These are phyloP conservation scores for Delonix regia DNA, from an alignment of 306 rosid genomes.

Conservation along the genomic window DNA sequence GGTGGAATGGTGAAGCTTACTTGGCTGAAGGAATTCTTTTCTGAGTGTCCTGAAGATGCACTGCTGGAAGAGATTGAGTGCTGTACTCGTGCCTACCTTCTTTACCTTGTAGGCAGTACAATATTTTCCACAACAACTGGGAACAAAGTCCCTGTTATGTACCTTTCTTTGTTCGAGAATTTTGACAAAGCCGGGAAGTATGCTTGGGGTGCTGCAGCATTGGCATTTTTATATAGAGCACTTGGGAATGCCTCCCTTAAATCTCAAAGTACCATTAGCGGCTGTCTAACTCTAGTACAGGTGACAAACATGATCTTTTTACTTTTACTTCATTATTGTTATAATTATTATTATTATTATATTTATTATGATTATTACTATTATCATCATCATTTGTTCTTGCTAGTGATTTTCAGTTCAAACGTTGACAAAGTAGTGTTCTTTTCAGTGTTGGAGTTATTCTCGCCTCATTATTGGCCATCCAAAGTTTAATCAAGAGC, in stretches of 20 bases:
- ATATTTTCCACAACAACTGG: constrained; percentile 77
- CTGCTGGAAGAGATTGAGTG: constrained; percentile 49
- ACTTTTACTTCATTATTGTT: background rate
- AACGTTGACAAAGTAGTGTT: background rate
- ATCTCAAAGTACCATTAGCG: constrained; percentile 57
- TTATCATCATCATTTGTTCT: background rate
- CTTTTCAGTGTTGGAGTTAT: constrained; percentile 66
- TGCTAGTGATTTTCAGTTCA: background rate
- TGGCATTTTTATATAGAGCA: constrained; percentile 88
- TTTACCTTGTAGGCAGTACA: constrained; percentile 71
- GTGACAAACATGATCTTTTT: constrained; percentile 14
- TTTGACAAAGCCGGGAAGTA: constrained; percentile 62
- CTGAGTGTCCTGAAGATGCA: constrained; percentile 65
- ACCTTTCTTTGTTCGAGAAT: constrained; percentile 62
- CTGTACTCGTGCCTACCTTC: constrained; percentile 66
- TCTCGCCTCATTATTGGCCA: constrained; percentile 65
- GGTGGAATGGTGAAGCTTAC: constrained; percentile 96
- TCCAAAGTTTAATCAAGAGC: constrained; percentile 59
- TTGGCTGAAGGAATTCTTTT: constrained; percentile 87
- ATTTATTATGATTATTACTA: too few species aligned
- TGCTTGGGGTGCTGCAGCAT: constrained; percentile 81
- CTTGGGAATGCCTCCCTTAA: constrained; percentile 75
- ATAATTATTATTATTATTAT: too few species aligned
- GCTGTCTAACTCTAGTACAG: constrained; percentile 42
- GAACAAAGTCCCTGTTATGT: constrained; percentile 68